These are phyloP conservation scores for Pestalotiopsis sp. DNA, from an alignment of 2,329 filamentous ascomycete species.

Conservation along the genomic window DNA sequence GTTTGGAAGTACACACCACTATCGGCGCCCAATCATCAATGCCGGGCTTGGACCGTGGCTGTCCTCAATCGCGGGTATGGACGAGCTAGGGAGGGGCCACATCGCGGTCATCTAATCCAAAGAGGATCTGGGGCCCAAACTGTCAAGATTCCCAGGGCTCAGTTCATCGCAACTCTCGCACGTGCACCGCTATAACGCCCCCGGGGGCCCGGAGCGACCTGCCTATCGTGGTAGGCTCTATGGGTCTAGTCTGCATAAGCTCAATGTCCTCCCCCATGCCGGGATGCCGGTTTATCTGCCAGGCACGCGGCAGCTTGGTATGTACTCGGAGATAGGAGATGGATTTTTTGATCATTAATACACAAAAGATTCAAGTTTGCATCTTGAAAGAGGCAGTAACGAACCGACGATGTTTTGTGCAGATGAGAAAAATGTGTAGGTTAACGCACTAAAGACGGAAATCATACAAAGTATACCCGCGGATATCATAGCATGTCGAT, in stretches of 20 bases:
- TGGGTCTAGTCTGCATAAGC: conserved; percentile 9
- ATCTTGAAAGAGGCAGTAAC: background rate
- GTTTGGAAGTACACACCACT: background rate
- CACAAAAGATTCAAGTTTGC: background rate
- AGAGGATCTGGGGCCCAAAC: background rate
- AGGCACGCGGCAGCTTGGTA: background rate
- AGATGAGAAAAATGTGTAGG: too few species aligned
- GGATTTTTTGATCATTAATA: background rate
- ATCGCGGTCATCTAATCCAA: background rate
- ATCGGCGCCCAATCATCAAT: background rate
- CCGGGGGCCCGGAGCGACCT: background rate
- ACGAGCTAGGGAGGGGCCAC: background rate
- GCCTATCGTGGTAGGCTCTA: conserved; percentile 3
- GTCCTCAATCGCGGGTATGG: background rate
- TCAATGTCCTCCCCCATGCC: conserved; percentile 1
- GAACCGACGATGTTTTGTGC: too few species aligned
- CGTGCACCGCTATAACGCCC: background rate
- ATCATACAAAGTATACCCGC: too few species aligned
- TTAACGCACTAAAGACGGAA: too few species aligned
- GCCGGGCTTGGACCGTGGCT: background rate
- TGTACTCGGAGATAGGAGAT: background rate
- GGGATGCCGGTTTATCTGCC: conserved; percentile 5
- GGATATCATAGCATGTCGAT: too few species aligned
- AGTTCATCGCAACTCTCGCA: background rate
- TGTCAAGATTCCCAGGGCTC: background rate